Evolutionary conservation across 1,139 yeast species (phyloP).

Genomic region (Pneumocystis canis): DNA sequence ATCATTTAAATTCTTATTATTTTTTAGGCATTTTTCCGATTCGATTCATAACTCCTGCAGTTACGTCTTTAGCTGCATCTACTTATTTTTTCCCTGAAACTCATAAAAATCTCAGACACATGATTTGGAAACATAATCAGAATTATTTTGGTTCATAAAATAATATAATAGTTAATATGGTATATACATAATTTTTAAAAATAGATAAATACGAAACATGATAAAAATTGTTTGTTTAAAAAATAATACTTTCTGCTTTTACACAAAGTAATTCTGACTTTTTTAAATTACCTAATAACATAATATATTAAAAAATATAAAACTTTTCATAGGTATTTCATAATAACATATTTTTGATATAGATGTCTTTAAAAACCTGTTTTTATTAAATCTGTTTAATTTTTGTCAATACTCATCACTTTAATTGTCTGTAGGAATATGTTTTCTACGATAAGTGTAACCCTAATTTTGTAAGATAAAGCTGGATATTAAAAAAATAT

Average conservation of each 20-base stretch:
- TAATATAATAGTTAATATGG: neutral
- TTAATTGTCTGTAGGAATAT: neutral
- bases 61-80: slow-evolving; percentile 10
- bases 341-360: neutral
- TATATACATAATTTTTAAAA: neutral
- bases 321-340: neutral
- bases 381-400: neutral
- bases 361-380: neutral
- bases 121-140: neutral
- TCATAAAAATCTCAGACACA: slow-evolving; percentile 6
- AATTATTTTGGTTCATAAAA: neutral
- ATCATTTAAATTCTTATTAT: neutral
- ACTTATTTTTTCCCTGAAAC: slow-evolving; percentile 10
- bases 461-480: neutral
- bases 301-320: neutral
- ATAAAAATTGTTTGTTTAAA: too few species aligned
- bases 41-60: slow-evolving; percentile 9
- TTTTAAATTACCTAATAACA: too few species aligned
- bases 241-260: too few species aligned
- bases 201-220: too few species aligned
- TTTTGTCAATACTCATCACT: neutral
- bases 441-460: neutral
- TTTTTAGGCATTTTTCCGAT: slow-evolving; percentile 5
- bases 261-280: too few species aligned
- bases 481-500: slow-evolving; percentile 1